Evolutionary conservation across 2,329 filamentous ascomycete genomes (phyloP).

Genomic region (Neurospora sp.): DNA sequence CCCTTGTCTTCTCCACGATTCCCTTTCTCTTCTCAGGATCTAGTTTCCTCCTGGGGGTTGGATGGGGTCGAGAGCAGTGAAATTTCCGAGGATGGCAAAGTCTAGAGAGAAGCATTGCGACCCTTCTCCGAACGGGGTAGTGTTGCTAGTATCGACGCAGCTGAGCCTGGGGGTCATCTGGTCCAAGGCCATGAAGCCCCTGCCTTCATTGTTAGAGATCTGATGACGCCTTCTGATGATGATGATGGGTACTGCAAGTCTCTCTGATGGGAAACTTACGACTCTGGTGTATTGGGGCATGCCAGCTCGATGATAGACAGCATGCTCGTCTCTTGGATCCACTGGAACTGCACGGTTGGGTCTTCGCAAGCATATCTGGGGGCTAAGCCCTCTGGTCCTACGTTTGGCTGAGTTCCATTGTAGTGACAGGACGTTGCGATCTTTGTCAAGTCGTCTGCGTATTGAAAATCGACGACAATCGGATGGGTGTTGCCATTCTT

Average conservation of each 20-base stretch:
- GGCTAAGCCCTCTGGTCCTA: conserved; percentile 21
- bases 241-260: background rate
- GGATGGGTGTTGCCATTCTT: conserved; percentile 24
- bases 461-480: conserved; percentile 28
- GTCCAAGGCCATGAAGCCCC: conserved; percentile 12
- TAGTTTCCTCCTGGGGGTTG: background rate
- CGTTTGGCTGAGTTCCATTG: conserved; percentile 31
- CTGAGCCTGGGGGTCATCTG: conserved; percentile 8
- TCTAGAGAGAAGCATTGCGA: conserved; percentile 5
- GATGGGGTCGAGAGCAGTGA: conserved; percentile 14
- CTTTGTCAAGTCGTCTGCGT: conserved; percentile 28
- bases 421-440: conserved; percentile 32
- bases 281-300: conserved; percentile 23
- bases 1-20: background rate
- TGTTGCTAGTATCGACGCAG: conserved; percentile 7
- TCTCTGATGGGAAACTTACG: conserved; percentile 9
- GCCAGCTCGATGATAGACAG: conserved; percentile 35
- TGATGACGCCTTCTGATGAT: conserved; percentile 1
- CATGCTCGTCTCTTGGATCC: conserved; percentile 17
- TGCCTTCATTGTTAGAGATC: background rate
- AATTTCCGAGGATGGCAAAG: conserved; percentile 6
- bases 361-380: conserved; percentile 35
- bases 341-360: conserved; percentile 33
- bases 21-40: background rate
- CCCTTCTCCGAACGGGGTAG: conserved; percentile 10